These are phyloP conservation scores for Oxytropis ochrocephala DNA, from an alignment of 306 rosid genomes.

Conservation along the genomic window DNA sequence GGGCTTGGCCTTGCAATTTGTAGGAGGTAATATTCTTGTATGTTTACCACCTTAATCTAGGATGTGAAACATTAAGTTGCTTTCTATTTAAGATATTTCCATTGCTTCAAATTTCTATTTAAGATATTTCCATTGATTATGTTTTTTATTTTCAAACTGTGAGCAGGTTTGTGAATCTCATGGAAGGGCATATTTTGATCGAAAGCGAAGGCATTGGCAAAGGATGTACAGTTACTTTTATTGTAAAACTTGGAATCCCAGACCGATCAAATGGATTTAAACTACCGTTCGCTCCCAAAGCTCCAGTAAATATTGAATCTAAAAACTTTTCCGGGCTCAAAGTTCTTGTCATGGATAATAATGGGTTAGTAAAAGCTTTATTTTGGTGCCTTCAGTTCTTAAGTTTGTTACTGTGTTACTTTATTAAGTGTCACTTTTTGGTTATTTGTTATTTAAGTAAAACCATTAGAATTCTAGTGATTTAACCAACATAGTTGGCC, in stretches of 20 bases:
- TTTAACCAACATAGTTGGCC: too few relatives aligned
- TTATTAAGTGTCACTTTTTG: too few relatives aligned
- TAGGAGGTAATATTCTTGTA: constrained; percentile 55
- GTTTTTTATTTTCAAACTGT: constrained; percentile 12
- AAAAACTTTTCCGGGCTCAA: constrained; percentile 68
- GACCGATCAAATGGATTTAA: constrained; percentile 62
- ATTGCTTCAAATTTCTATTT: not conserved
- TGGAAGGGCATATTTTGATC: constrained; percentile 95
- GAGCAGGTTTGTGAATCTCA: constrained; percentile 89
- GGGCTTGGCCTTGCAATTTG: constrained; percentile 96
- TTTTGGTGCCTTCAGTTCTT: constrained; percentile 7
- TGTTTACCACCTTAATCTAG: not conserved
- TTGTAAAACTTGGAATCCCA: constrained; percentile 80
- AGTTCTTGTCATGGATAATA: constrained; percentile 86
- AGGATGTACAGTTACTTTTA: constrained; percentile 74
- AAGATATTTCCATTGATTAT: not conserved
- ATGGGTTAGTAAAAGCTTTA: constrained; percentile 66
- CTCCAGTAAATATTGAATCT: constrained; percentile 45
- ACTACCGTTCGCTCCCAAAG: constrained; percentile 41
- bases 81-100: not conserved
- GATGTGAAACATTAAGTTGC: constrained; percentile 1
- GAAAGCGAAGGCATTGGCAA: constrained; percentile 94
- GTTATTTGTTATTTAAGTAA: not conserved
- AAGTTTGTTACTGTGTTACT: constrained; percentile 1
- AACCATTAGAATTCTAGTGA: not conserved